phyloP scores from a whole-genome alignment of 2,329 filamentous ascomycete genomes.

The Aureobasidium uvarum region DNA sequence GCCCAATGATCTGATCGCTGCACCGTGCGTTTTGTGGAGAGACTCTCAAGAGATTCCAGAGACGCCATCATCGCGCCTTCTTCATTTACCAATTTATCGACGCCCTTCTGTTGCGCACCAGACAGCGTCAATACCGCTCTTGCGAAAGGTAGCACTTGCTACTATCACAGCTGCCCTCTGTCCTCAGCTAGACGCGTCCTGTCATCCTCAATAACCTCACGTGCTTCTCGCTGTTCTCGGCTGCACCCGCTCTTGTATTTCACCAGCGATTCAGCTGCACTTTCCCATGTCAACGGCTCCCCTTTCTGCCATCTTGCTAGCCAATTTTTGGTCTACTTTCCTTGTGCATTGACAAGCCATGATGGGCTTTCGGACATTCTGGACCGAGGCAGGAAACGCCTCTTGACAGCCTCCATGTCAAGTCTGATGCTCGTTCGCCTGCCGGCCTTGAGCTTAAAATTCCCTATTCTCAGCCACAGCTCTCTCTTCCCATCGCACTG shows the following conservation, averaged over 20 bases:
- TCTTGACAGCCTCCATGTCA: neutral
- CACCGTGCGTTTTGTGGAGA: conserved; percentile 18
- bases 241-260: neutral
- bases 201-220: neutral
- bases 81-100: neutral
- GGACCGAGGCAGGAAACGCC: neutral
- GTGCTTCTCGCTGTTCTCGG: conserved; percentile 5
- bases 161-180: neutral
- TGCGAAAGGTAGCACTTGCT: neutral
- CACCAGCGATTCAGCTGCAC: neutral
- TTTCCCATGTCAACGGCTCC: neutral
- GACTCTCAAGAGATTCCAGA: neutral
- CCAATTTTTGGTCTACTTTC: neutral
- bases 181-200: neutral
- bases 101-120: neutral
- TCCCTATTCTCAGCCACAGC: neutral
- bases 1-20: conserved; percentile 14
- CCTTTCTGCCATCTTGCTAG: neutral
- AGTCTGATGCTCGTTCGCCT: neutral
- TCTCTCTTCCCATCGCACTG: neutral
- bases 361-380: neutral
- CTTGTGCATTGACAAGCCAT: neutral
- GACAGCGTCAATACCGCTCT: neutral
- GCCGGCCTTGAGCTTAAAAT: conserved; percentile 17
- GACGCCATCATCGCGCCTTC: neutral